These are phyloP conservation scores for Tetraselmis chui DNA, from an alignment of 139 green algal genomes.

Conservation along the genomic window DNA sequence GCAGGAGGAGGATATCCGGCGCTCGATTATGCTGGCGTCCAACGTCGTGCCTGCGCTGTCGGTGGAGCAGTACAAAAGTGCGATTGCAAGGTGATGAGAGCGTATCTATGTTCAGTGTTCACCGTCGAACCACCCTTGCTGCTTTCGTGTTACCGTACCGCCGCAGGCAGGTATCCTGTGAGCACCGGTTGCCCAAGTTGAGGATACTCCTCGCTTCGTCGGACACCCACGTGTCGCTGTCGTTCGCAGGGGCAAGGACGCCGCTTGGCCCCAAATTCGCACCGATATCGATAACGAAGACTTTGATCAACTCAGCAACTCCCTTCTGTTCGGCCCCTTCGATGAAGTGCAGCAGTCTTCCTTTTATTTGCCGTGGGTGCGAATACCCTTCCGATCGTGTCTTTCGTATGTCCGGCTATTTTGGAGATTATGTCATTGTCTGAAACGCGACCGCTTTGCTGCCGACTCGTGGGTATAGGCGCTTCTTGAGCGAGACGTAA, in stretches of 20 bases:
- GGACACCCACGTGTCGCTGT: too few species aligned
- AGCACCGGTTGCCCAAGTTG: too few species aligned
- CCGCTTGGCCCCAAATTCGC: neutral
- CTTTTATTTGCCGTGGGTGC: neutral
- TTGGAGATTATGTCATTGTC: too few species aligned
- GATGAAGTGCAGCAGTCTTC: neutral
- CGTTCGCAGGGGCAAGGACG: neutral
- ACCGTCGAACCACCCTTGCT: too few species aligned
- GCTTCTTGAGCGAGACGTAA: neutral
- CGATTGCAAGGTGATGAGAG: neutral
- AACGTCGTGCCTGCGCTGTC: slow-evolving; percentile 2
- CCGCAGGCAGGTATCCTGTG: too few species aligned
- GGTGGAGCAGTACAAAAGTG: neutral
- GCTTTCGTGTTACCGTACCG: too few species aligned
- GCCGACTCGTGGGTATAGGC: too few species aligned
- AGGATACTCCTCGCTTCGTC: too few species aligned
- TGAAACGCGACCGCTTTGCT: too few species aligned
- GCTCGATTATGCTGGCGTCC: neutral
- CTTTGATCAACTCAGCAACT: neutral
- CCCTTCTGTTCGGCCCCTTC: neutral
- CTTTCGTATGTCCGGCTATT: neutral
- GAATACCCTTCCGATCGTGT: too few species aligned
- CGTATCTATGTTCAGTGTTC: too few species aligned
- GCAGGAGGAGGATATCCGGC: neutral
- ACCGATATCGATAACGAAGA: neutral